phyloP scores from a whole-genome alignment of 2,329 filamentous ascomycete species.

The Talaromyces funiculosus region DNA sequence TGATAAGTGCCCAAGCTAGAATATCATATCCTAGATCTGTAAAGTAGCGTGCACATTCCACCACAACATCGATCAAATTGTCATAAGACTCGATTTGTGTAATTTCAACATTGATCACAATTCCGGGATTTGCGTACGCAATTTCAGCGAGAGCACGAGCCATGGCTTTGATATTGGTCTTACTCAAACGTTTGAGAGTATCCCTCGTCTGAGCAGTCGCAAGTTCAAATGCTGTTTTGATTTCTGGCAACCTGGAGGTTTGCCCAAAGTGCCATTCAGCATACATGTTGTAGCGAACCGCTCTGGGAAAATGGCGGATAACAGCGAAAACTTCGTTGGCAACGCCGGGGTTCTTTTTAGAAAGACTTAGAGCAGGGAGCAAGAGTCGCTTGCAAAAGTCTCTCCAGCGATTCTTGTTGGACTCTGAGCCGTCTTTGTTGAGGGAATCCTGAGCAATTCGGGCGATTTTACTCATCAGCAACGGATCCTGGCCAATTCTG shows the following conservation, averaged over 20 bases:
- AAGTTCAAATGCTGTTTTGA: conserved; percentile 71
- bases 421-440: conserved; percentile 60
- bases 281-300: conserved; percentile 79
- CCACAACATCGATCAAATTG: conserved; percentile 90
- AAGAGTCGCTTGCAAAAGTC: conserved; percentile 76
- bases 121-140: conserved; percentile 82
- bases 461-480: conserved; percentile 73
- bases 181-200: conserved; percentile 81
- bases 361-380: conserved; percentile 82
- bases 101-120: conserved; percentile 85
- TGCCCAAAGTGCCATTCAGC: conserved; percentile 84
- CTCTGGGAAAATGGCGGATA: conserved; percentile 69
- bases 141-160: conserved; percentile 84
- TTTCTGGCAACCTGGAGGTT: conserved; percentile 68
- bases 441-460: conserved; percentile 76
- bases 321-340: conserved; percentile 84
- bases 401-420: conserved; percentile 74
- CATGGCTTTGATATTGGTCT: conserved; percentile 80
- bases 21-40: conserved; percentile 90
- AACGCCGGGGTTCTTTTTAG: conserved; percentile 73
- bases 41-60: conserved; percentile 91
- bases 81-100: conserved; percentile 89
- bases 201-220: conserved; percentile 74
- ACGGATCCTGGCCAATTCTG: conserved; percentile 78
- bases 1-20: conserved; percentile 86